Percentiles rank a stretch among this genome's conserved stretches.
Conservation (phyloP, 192 early-diverging fungal genomes). For the Backusella mclennaniae region DNA sequence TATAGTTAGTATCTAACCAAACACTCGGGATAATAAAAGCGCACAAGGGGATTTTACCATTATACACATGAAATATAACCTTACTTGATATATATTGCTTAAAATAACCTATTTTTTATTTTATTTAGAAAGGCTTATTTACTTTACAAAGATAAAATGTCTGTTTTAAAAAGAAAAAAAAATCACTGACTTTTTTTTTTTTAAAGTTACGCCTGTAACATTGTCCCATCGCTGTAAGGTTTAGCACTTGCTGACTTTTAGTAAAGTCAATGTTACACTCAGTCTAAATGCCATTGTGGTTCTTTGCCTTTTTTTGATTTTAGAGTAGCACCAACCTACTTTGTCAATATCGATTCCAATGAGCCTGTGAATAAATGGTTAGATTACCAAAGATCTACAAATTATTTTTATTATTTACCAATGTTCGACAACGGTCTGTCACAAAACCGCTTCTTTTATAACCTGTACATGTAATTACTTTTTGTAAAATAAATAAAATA, state of each 20-base stretch:
- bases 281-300: not conserved
- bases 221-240: not conserved
- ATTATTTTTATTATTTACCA: not conserved
- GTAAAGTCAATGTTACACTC: not conserved
- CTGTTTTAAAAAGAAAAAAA: not conserved
- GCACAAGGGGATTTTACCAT: not conserved
- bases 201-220: not conserved
- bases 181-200: not conserved
- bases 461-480: not conserved
- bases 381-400: slow-evolving; percentile 6
- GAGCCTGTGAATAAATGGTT: not conserved
- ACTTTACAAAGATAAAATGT: slow-evolving; percentile 1
- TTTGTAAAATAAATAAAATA: not conserved
- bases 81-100: not conserved
- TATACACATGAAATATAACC: not conserved
- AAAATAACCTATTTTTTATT: not conserved
- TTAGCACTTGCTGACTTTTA: not conserved
- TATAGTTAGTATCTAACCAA: not conserved
- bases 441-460: not conserved
- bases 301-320: not conserved
- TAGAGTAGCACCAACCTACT: not conserved
- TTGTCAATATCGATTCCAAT: not conserved
- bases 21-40: not conserved
- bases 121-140: not conserved
- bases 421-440: not conserved